These are phyloP conservation scores for Hypoxylon perforatum DNA, from an alignment of 495 filamentous ascomycete species.

Conservation along the genomic window DNA sequence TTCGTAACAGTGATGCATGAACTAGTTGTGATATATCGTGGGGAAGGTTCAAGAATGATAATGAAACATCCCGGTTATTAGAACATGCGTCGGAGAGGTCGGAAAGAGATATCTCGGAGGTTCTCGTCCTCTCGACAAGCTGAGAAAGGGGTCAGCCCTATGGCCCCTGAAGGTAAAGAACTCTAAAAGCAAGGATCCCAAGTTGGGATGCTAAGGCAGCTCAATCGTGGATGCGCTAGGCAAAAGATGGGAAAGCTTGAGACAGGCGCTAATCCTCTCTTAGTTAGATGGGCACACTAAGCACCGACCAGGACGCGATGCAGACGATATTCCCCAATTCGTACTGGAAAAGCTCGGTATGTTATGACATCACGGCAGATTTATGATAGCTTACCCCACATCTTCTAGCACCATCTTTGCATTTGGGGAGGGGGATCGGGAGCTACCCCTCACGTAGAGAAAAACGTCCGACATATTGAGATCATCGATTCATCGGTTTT, in stretches of 20 bases:
- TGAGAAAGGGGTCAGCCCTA: slow-evolving; percentile 27
- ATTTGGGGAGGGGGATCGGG: no score
- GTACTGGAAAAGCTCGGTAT: neutral
- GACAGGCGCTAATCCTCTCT: slow-evolving; percentile 2
- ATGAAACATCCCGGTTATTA: no score
- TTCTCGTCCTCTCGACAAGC: no score
- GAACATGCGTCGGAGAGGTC: no score
- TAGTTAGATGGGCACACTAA: neutral
- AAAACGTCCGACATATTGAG: slow-evolving; percentile 11
- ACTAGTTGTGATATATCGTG: no score
- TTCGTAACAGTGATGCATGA: no score
- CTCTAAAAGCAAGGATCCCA: no score
- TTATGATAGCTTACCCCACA: slow-evolving; percentile 23
- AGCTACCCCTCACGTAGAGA: slow-evolving; percentile 30
- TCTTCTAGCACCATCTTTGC: slow-evolving; percentile 19
- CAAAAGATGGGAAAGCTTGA: neutral
- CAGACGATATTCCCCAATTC: slow-evolving; percentile 22
- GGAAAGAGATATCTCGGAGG: no score
- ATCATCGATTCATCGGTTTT: slow-evolving; percentile 1
- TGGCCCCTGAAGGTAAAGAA: neutral
- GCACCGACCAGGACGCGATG: neutral
- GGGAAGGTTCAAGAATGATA: no score
- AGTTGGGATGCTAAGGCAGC: slow-evolving; percentile 2
- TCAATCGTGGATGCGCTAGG: neutral
- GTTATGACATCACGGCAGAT: slow-evolving; percentile 35